These are phyloP conservation scores for Haberlea rhodopensis DNA, from an alignment of 257 asterid genomes.

Conservation along the genomic window DNA sequence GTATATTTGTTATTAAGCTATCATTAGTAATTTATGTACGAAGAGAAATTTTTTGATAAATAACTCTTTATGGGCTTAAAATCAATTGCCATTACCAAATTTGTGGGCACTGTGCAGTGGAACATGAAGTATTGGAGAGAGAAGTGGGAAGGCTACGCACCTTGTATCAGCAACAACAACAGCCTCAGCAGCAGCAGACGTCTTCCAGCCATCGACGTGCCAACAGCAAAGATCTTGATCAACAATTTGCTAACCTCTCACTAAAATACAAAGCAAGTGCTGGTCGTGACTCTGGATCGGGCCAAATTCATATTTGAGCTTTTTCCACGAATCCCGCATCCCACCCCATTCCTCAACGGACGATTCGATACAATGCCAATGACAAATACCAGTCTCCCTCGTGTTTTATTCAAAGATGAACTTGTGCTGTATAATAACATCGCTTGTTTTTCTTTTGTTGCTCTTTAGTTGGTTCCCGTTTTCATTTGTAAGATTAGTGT, in stretches of 20 bases:
- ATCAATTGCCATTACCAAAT: slow-evolving; percentile 16
- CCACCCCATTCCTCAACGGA: slow-evolving; percentile 30
- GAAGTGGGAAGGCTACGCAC: slow-evolving; percentile 53
- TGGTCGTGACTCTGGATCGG: slow-evolving; percentile 36
- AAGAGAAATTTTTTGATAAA: not conserved
- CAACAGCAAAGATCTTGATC: slow-evolving; percentile 64
- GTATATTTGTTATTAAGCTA: slow-evolving; percentile 22
- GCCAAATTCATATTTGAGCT: slow-evolving; percentile 44
- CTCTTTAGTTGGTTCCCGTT: not conserved
- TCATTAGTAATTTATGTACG: not conserved
- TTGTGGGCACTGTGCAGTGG: slow-evolving; percentile 46
- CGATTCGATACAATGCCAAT: slow-evolving; percentile 23
- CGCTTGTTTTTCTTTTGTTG: slow-evolving; percentile 14
- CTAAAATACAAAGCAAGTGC: slow-evolving; percentile 46
- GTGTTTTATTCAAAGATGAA: slow-evolving; percentile 24
- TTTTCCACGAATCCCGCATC: slow-evolving; percentile 5
- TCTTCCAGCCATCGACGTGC: slow-evolving; percentile 46
- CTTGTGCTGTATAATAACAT: slow-evolving; percentile 8
- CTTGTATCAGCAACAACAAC: slow-evolving; percentile 50
- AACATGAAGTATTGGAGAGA: slow-evolving; percentile 72
- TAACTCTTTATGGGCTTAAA: not conserved
- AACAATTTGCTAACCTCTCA: slow-evolving; percentile 58
- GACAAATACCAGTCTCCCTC: slow-evolving; percentile 25
- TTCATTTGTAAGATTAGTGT: slow-evolving; percentile 8
- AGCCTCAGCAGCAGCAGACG: slow-evolving; percentile 27